Evolutionary conservation across 768 basidiomycete species (phyloP).

Genomic region (Serpula lacrymans): DNA sequence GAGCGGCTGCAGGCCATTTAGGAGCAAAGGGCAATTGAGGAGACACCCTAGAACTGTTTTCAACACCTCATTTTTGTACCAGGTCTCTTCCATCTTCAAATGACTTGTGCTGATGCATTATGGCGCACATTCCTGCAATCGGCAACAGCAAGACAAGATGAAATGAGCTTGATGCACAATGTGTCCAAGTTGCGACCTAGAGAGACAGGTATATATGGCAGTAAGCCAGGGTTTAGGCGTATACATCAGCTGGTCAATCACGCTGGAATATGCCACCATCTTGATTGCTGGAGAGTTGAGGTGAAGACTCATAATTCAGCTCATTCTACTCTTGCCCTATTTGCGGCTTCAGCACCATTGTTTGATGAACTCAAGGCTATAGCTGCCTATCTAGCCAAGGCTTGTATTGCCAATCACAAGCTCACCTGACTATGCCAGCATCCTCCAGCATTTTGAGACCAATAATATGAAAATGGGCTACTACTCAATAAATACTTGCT

Average conservation of each 20-base stretch:
- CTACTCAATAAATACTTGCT: slow-evolving; percentile 31
- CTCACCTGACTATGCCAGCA: background rate
- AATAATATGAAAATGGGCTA: slow-evolving; percentile 31
- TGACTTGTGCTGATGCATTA: slow-evolving; percentile 25
- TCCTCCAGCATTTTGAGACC: slow-evolving; percentile 19
- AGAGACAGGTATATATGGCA: slow-evolving; percentile 27
- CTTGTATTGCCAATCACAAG: slow-evolving; percentile 15
- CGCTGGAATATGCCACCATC: slow-evolving; percentile 16
- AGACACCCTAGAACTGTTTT: slow-evolving; percentile 22
- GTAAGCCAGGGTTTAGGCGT: slow-evolving; percentile 31
- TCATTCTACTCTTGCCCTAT: slow-evolving; percentile 9
- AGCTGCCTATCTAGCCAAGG: slow-evolving; percentile 15
- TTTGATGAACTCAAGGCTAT: slow-evolving; percentile 26
- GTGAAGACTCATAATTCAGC: slow-evolving; percentile 6
- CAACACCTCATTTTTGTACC: slow-evolving; percentile 32
- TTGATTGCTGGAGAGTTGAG: slow-evolving; percentile 30
- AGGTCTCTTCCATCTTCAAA: slow-evolving; percentile 34
- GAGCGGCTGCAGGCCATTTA: slow-evolving; percentile 12
- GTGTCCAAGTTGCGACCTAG: slow-evolving; percentile 22
- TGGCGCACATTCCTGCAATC: slow-evolving; percentile 14
- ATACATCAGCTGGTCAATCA: slow-evolving; percentile 36
- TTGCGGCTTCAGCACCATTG: slow-evolving; percentile 3
- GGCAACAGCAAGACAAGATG: background rate
- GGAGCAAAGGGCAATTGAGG: slow-evolving; percentile 21
- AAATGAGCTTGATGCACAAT: slow-evolving; percentile 16